Base-by-base conservation (phyloP, 257 asterid genomes). In the Verbena officinalis region DNA sequence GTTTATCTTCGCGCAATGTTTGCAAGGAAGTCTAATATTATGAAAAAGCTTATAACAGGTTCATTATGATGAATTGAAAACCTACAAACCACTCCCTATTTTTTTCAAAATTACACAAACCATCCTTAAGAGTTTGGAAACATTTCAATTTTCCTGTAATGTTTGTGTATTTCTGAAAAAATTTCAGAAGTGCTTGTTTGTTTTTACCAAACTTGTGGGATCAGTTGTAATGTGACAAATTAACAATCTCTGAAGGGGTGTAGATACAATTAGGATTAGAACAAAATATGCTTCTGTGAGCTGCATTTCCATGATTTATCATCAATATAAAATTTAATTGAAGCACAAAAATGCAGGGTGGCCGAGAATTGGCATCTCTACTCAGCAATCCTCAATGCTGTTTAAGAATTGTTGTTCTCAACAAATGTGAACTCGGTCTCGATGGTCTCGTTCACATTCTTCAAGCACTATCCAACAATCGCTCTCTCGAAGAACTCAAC, bases 401-500 rank as follows among this genome's bases (percentile, higher is more conserved):
- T 64, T 70, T 94, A 38, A 80, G 80, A 70, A 84, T 80, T 70
- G 62, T 94, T 75, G 83, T 73, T 19, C 59, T 87, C 67, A 12
- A 65, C 80, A 88, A 94, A 74, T 94, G 99, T 38, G 77, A 83
- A 63, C 88, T 94, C 50, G 83, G 96, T 19, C 78, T 81, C 46
- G 64, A 20, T 60, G 95, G 97, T 34, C 53, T 84, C 68, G 58
- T 78, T 61, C 64, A 63, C 59, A 60, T 88, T 36, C 85, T 88
- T 38, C 75, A 79, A 68, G 84, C 89, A 33, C 72, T 94, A 67
- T 78, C 95, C 10, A 68, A 70, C 52, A 84, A 88, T 73, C 22
- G 55, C 59, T 73, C 69, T 55, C 83, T 90, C 22, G 90, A 87
- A 83, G 95, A 93, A 82, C 95, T 93, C 76, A 83, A 88, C 77